These are phyloP conservation scores for Lactifluus volemus DNA, from an alignment of 768 basidiomycete genomes.

Conservation along the genomic window DNA sequence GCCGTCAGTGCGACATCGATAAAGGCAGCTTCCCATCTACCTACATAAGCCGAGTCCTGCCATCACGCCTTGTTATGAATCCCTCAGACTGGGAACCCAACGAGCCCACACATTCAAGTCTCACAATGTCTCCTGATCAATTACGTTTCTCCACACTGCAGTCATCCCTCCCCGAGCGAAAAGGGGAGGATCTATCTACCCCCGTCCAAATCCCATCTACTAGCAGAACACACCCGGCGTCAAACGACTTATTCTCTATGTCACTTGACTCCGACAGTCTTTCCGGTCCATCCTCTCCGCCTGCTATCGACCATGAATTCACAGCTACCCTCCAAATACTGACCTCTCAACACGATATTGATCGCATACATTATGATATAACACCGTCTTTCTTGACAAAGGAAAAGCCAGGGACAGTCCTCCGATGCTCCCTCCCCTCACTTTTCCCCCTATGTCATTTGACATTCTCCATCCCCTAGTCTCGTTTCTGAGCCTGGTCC, in stretches of 20 bases:
- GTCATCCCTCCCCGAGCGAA: conserved; percentile 25
- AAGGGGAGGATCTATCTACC: conserved; percentile 49
- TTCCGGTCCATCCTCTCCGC: conserved; percentile 22
- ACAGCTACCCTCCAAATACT: background rate
- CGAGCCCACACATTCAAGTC: background rate
- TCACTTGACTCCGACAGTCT: conserved; percentile 12
- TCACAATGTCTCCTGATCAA: background rate
- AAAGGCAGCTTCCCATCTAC: conserved; percentile 38
- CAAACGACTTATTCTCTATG: conserved; percentile 23
- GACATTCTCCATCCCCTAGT: conserved; percentile 33
- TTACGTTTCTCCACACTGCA: background rate
- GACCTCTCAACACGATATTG: conserved; percentile 2
- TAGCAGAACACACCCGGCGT: conserved; percentile 24
- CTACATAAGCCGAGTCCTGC: conserved; percentile 30
- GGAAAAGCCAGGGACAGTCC: conserved; percentile 46
- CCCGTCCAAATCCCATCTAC: conserved; percentile 41
- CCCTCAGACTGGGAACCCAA: background rate
- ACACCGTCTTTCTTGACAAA: conserved; percentile 30
- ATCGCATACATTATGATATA: conserved; percentile 10
- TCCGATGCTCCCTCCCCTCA: conserved; percentile 57
- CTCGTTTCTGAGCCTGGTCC: conserved; percentile 22
- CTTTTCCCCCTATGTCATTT: conserved; percentile 49
- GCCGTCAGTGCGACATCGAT: conserved; percentile 39
- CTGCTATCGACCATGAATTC: conserved; percentile 4
- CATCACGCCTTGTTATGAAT: background rate